A percentile compares a stretch with the other conserved stretches of the same genome.
phyloP scores from a whole-genome alignment of 2,329 filamentous ascomycete species.

The Pyrenochaeta sp. region DNA sequence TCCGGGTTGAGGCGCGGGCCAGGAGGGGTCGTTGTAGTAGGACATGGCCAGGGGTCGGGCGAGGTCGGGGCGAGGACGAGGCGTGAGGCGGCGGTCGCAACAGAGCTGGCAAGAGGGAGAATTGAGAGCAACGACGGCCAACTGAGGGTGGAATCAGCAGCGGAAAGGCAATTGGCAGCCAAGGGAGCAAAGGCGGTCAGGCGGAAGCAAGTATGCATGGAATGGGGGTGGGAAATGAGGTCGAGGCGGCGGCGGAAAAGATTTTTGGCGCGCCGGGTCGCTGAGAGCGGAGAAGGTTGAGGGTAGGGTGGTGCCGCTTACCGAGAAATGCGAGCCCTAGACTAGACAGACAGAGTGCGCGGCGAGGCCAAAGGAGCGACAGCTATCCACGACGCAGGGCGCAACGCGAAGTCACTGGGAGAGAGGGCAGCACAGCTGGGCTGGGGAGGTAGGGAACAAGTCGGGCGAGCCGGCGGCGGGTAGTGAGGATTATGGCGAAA shows the following conservation, averaged over 20 bases:
- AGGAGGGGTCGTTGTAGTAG: slow-evolving; percentile 72
- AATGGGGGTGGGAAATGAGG: slow-evolving; percentile 38
- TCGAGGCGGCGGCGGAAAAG: slow-evolving; percentile 39
- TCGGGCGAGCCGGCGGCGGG: slow-evolving; percentile 29
- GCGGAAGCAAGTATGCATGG: slow-evolving; percentile 25
- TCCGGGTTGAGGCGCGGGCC: slow-evolving; percentile 66
- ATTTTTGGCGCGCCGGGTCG: slow-evolving; percentile 40
- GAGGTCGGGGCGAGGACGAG: slow-evolving; percentile 6
- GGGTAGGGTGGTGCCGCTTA: slow-evolving; percentile 38
- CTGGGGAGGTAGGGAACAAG: slow-evolving; percentile 22
- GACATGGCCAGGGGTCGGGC: slow-evolving; percentile 58
- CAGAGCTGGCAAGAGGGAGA: slow-evolving; percentile 16
- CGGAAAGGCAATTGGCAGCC: slow-evolving; percentile 25
- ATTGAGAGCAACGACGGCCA: slow-evolving; percentile 20
- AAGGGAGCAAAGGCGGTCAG: slow-evolving; percentile 20
- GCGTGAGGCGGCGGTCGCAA: slow-evolving; percentile 18
- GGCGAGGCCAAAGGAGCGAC: slow-evolving; percentile 42
- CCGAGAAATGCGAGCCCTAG: slow-evolving; percentile 30
- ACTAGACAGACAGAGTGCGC: too few relatives aligned
- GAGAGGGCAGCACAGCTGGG: slow-evolving; percentile 33
- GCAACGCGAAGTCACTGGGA: slow-evolving; percentile 35
- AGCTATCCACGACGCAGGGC: slow-evolving; percentile 33
- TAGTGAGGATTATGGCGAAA: slow-evolving; percentile 36
- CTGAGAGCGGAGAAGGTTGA: slow-evolving; percentile 33
- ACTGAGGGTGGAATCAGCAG: slow-evolving; percentile 22